These are phyloP conservation scores for Bruguiera gymnorhiza DNA, from an alignment of 345 rosid species.

Conservation along the genomic window DNA sequence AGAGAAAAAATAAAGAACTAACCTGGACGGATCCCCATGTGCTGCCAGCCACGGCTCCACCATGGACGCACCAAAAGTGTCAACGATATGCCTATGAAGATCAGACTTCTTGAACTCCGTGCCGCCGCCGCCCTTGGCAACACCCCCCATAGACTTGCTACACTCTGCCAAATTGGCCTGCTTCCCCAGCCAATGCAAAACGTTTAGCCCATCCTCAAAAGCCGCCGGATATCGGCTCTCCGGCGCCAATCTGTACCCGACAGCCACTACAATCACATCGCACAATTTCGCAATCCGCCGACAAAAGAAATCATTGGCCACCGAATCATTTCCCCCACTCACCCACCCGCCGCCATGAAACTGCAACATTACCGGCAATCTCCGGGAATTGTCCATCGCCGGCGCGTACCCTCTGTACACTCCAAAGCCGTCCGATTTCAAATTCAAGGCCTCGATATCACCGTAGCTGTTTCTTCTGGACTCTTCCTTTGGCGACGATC, in stretches of 20 bases:
- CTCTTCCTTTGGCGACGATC: slow-evolving; percentile 18
- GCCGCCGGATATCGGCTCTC: slow-evolving; percentile 90
- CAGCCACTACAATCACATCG: slow-evolving; percentile 85
- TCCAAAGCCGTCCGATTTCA: slow-evolving; percentile 40
- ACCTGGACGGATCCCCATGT: slow-evolving; percentile 97
- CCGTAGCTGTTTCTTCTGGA: slow-evolving; percentile 38
- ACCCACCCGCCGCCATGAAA: slow-evolving; percentile 98
- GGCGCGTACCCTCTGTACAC: slow-evolving; percentile 78
- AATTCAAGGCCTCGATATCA: slow-evolving; percentile 36
- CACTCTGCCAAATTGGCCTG: slow-evolving; percentile 96
- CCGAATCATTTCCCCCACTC: slow-evolving; percentile 87
- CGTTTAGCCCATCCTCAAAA: slow-evolving; percentile 74
- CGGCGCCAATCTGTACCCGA: slow-evolving; percentile 88
- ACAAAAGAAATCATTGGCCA: slow-evolving; percentile 79
- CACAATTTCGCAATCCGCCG: slow-evolving; percentile 71
- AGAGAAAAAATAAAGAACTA: neutral
- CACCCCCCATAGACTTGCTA: slow-evolving; percentile 63
- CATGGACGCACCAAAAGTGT: slow-evolving; percentile 80
- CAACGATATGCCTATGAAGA: slow-evolving; percentile 58
- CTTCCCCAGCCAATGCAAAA: slow-evolving; percentile 85
- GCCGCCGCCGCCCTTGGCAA: slow-evolving; percentile 21
- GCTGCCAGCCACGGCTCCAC: slow-evolving; percentile 97
- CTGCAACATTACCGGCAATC: slow-evolving; percentile 77
- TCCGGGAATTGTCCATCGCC: slow-evolving; percentile 34
- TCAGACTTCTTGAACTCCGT: slow-evolving; percentile 67